A percentile compares a stretch with the other conserved stretches of the same genome.
Conservation (phyloP, 129 eudicot genomes). For the Centaurea solstitialis region DNA sequence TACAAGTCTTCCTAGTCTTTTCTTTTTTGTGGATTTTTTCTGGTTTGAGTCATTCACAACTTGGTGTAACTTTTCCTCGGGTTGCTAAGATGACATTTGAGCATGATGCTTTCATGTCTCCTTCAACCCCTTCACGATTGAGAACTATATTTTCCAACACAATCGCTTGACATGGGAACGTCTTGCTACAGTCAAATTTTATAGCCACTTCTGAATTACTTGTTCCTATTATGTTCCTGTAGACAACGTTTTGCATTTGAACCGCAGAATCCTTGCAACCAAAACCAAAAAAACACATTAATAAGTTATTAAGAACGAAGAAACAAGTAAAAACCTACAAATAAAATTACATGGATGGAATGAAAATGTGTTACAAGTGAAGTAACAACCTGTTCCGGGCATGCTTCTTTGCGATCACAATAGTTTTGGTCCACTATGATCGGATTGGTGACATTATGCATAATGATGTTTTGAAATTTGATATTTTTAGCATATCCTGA, state of each 20-base stretch:
- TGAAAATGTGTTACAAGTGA: neutral
- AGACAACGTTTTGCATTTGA: conserved; percentile 57
- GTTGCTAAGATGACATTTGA: conserved; percentile 29
- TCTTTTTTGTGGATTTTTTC: neutral
- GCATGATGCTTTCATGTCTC: conserved; percentile 43
- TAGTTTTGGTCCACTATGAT: conserved; percentile 80
- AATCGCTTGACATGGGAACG: conserved; percentile 58
- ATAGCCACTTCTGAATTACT: conserved; percentile 68
- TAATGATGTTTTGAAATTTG: conserved; percentile 60
- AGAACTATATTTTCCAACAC: conserved; percentile 51
- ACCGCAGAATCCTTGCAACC: conserved; percentile 60
- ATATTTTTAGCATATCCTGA: conserved; percentile 68
- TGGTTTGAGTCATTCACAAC: conserved; percentile 27
- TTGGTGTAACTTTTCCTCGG: conserved; percentile 43
- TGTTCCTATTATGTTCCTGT: conserved; percentile 67
- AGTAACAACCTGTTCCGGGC: conserved; percentile 55
- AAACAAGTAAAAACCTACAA: neutral
- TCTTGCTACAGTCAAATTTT: conserved; percentile 69
- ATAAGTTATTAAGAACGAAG: neutral
- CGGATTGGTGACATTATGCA: conserved; percentile 77
- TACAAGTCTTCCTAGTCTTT: conserved; percentile 7
- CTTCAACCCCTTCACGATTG: conserved; percentile 25
- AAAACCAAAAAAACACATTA: neutral
- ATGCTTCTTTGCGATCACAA: conserved; percentile 60
- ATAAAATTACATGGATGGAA: neutral